Percentiles rank a stretch among this genome's conserved stretches.
phyloP scores from a whole-genome alignment of 306 rosid genomes.

The Vigna trinervia region DNA sequence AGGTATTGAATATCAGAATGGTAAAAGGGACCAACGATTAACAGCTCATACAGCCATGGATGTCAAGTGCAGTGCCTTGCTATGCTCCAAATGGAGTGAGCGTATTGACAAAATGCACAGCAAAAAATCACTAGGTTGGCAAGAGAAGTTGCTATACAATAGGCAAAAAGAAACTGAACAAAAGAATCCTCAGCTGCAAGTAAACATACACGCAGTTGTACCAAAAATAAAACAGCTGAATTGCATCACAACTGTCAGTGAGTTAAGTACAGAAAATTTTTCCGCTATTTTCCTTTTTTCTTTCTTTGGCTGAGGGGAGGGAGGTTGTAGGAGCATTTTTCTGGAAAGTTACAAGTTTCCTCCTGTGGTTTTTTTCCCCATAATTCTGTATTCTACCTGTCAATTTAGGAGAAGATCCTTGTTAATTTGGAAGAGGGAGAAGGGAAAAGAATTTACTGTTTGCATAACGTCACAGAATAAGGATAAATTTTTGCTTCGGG shows the following conservation, averaged over 20 bases:
- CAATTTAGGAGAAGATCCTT: slow-evolving; percentile 29
- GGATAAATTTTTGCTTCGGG: slow-evolving; percentile 42
- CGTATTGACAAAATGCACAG: slow-evolving; percentile 30
- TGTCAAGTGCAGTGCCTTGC: slow-evolving; percentile 4
- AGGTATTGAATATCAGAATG: not conserved
- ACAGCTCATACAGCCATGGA: not conserved
- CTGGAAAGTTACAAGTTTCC: slow-evolving; percentile 28
- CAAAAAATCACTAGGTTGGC: slow-evolving; percentile 32
- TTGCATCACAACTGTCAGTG: slow-evolving; percentile 36
- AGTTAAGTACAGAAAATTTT: slow-evolving; percentile 32
- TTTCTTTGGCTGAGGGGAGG: not conserved
- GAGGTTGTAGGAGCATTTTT: slow-evolving; percentile 36
- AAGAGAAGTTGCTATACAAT: slow-evolving; percentile 44
- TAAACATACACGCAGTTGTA: slow-evolving; percentile 40
- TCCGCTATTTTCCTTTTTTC: not conserved
- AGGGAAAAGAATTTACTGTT: slow-evolving; percentile 54
- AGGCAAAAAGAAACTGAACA: slow-evolving; percentile 34
- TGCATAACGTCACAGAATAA: slow-evolving; percentile 43
- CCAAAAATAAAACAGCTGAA: slow-evolving; percentile 18
- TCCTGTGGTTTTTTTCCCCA: slow-evolving; percentile 40
- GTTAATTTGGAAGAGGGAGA: slow-evolving; percentile 32
- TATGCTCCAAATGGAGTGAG: slow-evolving; percentile 25
- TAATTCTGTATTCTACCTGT: slow-evolving; percentile 50
- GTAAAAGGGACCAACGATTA: slow-evolving; percentile 1
- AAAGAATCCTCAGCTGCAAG: slow-evolving; percentile 34